Percentiles rank a stretch among this genome's conserved stretches.
Evolutionary conservation across 495 filamentous ascomycete species (phyloP).

Genomic region (Penicillium turbatum): DNA sequence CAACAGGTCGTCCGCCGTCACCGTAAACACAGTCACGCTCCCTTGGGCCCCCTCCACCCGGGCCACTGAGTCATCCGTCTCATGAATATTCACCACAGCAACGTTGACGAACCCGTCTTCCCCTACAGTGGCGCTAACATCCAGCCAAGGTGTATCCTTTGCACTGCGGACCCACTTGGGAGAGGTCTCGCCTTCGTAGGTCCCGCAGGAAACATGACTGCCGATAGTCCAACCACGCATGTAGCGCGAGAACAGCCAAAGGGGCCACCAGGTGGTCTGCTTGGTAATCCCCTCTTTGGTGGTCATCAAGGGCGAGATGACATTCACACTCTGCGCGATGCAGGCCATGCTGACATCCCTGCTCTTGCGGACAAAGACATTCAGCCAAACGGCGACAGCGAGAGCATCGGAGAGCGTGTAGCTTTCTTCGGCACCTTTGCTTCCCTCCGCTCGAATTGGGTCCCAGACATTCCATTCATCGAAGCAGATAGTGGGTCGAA

Average conservation of each 20-base stretch:
- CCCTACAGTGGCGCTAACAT: conserved; percentile 60
- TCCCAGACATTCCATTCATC: conserved; percentile 90
- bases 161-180: conserved; percentile 61
- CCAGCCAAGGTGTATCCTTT: conserved; percentile 65
- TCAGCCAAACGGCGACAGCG: conserved; percentile 69
- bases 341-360: conserved; percentile 72
- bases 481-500: conserved; percentile 67
- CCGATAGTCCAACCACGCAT: conserved; percentile 69
- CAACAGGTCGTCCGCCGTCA: conserved; percentile 51
- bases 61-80: conserved; percentile 52
- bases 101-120: conserved; percentile 60
- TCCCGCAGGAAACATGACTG: conserved; percentile 53
- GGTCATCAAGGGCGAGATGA: conserved; percentile 75
- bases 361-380: conserved; percentile 75
- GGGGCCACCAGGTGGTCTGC: conserved; percentile 76
- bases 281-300: conserved; percentile 56
- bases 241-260: conserved; percentile 64
- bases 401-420: conserved; percentile 76
- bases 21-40: conserved; percentile 52
- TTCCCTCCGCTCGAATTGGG: conserved; percentile 64
- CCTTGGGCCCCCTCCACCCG: conserved; percentile 50
- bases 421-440: conserved; percentile 61
- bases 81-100: conserved; percentile 66
- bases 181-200: conserved; percentile 60
- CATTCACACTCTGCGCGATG: conserved; percentile 75